Percentiles rank a stretch among this genome's conserved stretches.
phyloP scores from a whole-genome alignment of 2,329 filamentous ascomycete genomes.

The Apiospora saccharicola region DNA sequence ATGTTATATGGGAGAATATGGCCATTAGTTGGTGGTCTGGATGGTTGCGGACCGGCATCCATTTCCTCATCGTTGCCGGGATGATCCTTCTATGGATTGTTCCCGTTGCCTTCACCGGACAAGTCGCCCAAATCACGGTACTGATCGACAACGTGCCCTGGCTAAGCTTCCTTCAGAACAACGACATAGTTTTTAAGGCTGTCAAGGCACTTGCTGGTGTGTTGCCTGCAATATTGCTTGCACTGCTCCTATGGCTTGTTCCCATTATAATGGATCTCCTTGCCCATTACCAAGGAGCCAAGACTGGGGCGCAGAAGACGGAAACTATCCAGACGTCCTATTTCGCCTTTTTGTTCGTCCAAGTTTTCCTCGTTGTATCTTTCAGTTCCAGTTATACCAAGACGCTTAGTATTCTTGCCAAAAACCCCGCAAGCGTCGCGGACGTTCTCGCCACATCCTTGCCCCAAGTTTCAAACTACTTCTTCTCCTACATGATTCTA shows the following conservation, averaged over 20 bases:
- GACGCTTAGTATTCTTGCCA: slow-evolving; percentile 63
- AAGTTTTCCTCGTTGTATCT: slow-evolving; percentile 92
- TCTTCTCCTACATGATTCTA: slow-evolving; percentile 98
- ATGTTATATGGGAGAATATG: slow-evolving; percentile 98
- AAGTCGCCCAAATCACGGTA: slow-evolving; percentile 77
- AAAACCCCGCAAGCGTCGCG: slow-evolving; percentile 72
- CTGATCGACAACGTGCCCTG: slow-evolving; percentile 72
- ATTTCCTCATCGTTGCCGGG: slow-evolving; percentile 69
- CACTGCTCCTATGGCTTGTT: slow-evolving; percentile 79
- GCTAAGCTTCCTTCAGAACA: slow-evolving; percentile 72
- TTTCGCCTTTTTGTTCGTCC: slow-evolving; percentile 92
- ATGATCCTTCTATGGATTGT: slow-evolving; percentile 92
- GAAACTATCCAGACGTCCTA: slow-evolving; percentile 92
- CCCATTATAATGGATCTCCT: slow-evolving; percentile 81
- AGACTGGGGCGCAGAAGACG: slow-evolving; percentile 80
- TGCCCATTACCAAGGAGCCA: slow-evolving; percentile 76
- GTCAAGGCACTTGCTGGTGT: slow-evolving; percentile 79
- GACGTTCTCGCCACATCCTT: slow-evolving; percentile 78
- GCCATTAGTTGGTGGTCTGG: slow-evolving; percentile 93
- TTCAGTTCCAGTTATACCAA: slow-evolving; percentile 76
- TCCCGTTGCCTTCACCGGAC: slow-evolving; percentile 86
- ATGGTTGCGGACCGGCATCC: slow-evolving; percentile 74
- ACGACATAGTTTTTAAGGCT: slow-evolving; percentile 67
- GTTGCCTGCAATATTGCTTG: slow-evolving; percentile 78
- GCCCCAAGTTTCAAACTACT: slow-evolving; percentile 91